Conservation (phyloP, 495 filamentous ascomycete species). For the Glarea lozoyensis region DNA sequence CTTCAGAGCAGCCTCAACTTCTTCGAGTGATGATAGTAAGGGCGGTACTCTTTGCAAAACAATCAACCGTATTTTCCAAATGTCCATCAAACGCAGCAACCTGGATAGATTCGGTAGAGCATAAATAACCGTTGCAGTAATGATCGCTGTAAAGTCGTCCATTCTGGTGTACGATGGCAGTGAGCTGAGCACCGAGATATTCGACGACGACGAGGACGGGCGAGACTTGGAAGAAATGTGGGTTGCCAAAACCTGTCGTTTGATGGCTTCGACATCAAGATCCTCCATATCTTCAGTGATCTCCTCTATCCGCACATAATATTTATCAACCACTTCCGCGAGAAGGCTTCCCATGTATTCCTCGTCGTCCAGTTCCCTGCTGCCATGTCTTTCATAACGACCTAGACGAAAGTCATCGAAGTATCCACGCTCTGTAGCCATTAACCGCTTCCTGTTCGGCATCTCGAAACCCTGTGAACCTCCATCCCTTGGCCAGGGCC, state of each 20-base stretch:
- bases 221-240: conserved; percentile 51
- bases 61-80: conserved; percentile 67
- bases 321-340: conserved; percentile 46
- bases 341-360: conserved; percentile 64
- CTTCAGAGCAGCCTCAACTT: conserved; percentile 51
- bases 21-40: conserved; percentile 56
- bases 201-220: conserved; percentile 33
- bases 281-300: conserved; percentile 71
- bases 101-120: conserved; percentile 74
- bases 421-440: conserved; percentile 5
- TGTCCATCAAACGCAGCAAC: conserved; percentile 56
- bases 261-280: conserved; percentile 82
- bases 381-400: conserved; percentile 5
- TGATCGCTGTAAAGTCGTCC: conserved; percentile 79
- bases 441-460: conserved; percentile 32
- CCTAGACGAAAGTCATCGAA: background rate
- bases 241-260: conserved; percentile 75
- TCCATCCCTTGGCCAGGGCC: conserved; percentile 57
- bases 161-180: conserved; percentile 37
- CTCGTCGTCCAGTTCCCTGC: conserved; percentile 18
- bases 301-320: conserved; percentile 67
- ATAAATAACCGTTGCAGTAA: conserved; percentile 82
- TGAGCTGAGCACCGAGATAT: conserved; percentile 34
- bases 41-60: conserved; percentile 64
- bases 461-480: conserved; percentile 42